Evolutionary conservation across 2,329 filamentous ascomycete genomes (phyloP).

Genomic region (Dactylellina parvicollis): DNA sequence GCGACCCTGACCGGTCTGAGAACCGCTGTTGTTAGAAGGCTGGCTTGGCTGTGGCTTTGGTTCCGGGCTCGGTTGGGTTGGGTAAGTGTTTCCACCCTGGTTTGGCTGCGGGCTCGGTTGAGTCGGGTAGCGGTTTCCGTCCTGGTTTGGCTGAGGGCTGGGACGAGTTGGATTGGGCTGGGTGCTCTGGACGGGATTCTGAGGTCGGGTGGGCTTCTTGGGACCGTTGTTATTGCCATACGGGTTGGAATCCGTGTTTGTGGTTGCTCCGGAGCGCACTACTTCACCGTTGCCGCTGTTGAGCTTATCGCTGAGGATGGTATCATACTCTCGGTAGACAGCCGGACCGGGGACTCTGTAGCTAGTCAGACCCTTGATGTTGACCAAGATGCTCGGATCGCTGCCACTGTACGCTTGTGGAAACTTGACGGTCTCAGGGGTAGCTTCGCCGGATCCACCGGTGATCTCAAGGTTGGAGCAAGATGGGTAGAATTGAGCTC

Average conservation of each 20-base stretch:
- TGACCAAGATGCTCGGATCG: constrained; percentile 58
- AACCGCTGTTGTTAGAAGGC: not conserved
- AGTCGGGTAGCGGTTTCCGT: not conserved
- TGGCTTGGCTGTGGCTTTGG: not conserved
- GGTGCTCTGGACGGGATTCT: not conserved
- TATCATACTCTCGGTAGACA: constrained; percentile 9
- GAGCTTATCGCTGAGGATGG: constrained; percentile 24
- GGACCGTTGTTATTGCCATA: not conserved
- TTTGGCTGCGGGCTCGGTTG: not conserved
- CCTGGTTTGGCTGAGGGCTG: not conserved
- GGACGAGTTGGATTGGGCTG: not conserved
- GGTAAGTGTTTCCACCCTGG: not conserved
- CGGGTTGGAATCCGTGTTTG: not conserved
- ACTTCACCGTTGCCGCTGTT: constrained; percentile 8
- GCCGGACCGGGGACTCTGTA: constrained; percentile 56
- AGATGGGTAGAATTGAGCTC: constrained; percentile 66
- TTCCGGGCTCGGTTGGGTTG: not conserved
- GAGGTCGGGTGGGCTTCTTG: not conserved
- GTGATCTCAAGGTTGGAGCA: constrained; percentile 66
- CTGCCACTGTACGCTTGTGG: constrained; percentile 60
- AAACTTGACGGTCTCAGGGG: constrained; percentile 58
- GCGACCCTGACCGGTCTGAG: not conserved
- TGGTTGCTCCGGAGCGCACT: not conserved
- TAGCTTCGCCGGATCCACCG: constrained; percentile 60
- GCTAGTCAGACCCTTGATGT: constrained; percentile 52